Base-by-base conservation (phyloP, 75 land plant species). In the Adiantum capillusveneris region DNA sequence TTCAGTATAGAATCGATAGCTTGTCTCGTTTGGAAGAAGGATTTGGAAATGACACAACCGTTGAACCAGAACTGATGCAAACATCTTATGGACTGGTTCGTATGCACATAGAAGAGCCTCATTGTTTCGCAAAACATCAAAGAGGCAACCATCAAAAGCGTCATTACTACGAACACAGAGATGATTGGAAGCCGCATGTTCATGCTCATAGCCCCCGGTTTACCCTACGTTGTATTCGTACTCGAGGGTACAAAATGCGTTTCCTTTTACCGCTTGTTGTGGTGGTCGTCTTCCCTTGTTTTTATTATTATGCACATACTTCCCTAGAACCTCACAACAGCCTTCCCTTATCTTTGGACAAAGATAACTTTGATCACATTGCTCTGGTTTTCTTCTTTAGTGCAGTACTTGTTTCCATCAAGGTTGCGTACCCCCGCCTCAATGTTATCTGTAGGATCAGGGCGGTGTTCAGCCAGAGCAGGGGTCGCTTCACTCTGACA, bases 1-100 rank as follows among this genome's bases (percentile, higher is more conserved):
- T 85, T 65, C 71, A 78, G 60, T 78, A 81, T 11, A 71, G 71
- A 34, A 82, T 79, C 14, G 80, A 82, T 59, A 79, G 80, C 59
- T 56, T 79, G n/a, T 44, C 82, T 11, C 65, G 70, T 51, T 46
- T 84, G 64, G 49, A 41, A 28, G 84, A 75, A 13, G 72, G 7
- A 29, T 17, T 46, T 20, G 2, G 14, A 6, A 20, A 17, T 14
- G 49, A 46, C 17, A 17, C 5, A 46, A 46, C 21, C 14, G 5
- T 17, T 5, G 5, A 46, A 14, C 6, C n/a, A 6, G 17, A 46
- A 20, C 5, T 46, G 14, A 20, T 14, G 21, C 5, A 20, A 46
- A 17, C n/a, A 20, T 14, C n/a, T 46, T 5, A 46, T 20, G 5
- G 37, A 3, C 37, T 34, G 37, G 9, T 34, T 34, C 37, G 9